Evolutionary conservation across 805 yeast species (phyloP), one percentile per base, ranked within the genome.

Genomic region (Hanseniaspora vineae): DNA sequence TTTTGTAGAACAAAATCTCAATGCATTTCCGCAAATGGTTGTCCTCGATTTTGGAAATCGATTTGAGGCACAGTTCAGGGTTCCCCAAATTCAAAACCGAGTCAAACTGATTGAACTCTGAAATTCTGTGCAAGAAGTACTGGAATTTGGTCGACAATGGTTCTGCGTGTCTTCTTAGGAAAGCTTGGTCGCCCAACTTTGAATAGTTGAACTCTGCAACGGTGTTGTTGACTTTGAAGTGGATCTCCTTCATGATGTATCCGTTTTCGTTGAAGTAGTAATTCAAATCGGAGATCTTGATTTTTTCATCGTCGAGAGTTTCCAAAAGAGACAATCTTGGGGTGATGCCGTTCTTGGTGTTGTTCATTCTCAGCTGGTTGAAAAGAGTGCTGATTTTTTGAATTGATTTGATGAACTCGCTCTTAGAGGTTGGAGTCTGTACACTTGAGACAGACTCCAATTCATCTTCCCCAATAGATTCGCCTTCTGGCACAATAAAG

Each of bases 91-190:
- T 48, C 18, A 48, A 23, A 17, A 42, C 39, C 9, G 37, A 9
- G 3, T 35, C 43, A 6, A 44, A 18, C 50, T 79, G 70, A 1
- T 86, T 86, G 52, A 81, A 70, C 48, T 77, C 72, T 11, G 78
- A 69, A 32, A 89, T 79, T 56, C 81, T 84, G 52, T 78, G 75
- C 46, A 81, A 77, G 61, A 92, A 84, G 2, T 83, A 76, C 58
- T 85, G 92, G 65, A 90, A 70, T 58, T 88, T 84, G 35, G 80
- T 81, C 49, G 81, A 68, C 3, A 90, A 78, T 23, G 98, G 98
- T 53, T 83, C 77, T 2, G 84, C 74, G 55, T 89, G 95, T 59
- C 94, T 83, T 65, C 97, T 81, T 57, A 92, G 75, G 42, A 92
- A 76, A 0, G 97, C 85, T 46, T 71, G 65, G 53, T 83, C 88